Percentiles rank a stretch among this genome's conserved stretches.
Evolutionary conservation across 106 monocot species (phyloP).

Genomic region (Gastrodia elata): DNA sequence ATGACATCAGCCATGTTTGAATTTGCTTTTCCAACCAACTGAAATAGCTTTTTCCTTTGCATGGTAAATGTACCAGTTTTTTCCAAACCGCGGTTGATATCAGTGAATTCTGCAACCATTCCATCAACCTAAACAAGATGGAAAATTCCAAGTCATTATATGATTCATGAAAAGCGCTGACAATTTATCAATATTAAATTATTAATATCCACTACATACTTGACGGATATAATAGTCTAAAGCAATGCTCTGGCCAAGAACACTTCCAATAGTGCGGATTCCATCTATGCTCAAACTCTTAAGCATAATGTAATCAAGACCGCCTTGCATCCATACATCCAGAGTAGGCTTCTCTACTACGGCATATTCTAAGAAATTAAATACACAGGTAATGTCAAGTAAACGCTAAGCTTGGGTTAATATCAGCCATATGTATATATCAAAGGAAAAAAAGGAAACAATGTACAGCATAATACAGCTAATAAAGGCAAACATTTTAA

Average conservation of each 20-base stretch:
- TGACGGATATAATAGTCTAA: slow-evolving; percentile 65
- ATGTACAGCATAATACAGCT: neutral
- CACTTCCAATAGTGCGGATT: slow-evolving; percentile 76
- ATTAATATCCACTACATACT: slow-evolving; percentile 17
- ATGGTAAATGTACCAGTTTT: slow-evolving; percentile 75
- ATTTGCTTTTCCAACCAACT: slow-evolving; percentile 69
- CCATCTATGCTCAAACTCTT: slow-evolving; percentile 65
- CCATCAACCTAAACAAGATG: slow-evolving; percentile 51
- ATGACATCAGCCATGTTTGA: slow-evolving; percentile 67
- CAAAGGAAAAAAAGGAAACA: neutral
- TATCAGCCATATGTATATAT: neutral
- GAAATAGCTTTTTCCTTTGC: slow-evolving; percentile 74
- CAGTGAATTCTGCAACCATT: slow-evolving; percentile 78
- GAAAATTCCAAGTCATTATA: neutral
- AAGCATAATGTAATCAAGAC: slow-evolving; percentile 61
- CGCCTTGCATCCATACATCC: slow-evolving; percentile 76
- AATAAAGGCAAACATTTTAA: neutral
- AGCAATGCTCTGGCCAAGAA: slow-evolving; percentile 72
- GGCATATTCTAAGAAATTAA: slow-evolving; percentile 51
- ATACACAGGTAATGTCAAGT: slow-evolving; percentile 2
- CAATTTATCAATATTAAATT: slow-evolving; percentile 3
- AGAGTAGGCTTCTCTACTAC: slow-evolving; percentile 59
- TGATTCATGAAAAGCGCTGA: neutral
- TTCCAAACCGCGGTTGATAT: slow-evolving; percentile 70
- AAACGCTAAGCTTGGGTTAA: neutral